Evolutionary conservation across 768 basidiomycete genomes (phyloP).

Genomic region (Leccinum rimulosum): DNA sequence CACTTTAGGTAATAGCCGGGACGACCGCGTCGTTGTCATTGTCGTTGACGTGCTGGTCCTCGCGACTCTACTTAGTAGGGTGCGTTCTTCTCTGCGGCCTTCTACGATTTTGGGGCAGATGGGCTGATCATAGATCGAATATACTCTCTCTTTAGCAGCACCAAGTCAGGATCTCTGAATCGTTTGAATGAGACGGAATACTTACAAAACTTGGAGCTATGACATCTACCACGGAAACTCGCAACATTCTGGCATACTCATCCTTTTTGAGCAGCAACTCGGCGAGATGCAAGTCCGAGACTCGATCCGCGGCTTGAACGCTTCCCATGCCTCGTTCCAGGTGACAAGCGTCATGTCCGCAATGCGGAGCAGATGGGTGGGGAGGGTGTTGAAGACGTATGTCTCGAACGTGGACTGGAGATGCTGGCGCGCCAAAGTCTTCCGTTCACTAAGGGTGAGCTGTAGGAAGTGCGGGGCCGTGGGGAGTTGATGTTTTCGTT

Average conservation of each 20-base stretch:
- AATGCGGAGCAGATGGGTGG: slow-evolving; percentile 23
- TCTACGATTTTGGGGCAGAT: slow-evolving; percentile 16
- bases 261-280: slow-evolving; percentile 27
- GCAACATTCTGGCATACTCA: slow-evolving; percentile 21
- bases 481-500: slow-evolving; percentile 2
- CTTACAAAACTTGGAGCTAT: slow-evolving; percentile 22
- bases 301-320: slow-evolving; percentile 19
- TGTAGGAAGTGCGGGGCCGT: slow-evolving; percentile 15
- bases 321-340: slow-evolving; percentile 22
- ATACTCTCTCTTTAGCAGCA: slow-evolving; percentile 12
- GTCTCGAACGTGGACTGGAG: slow-evolving; percentile 23
- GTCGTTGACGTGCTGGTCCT: slow-evolving; percentile 22
- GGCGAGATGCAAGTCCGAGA: slow-evolving; percentile 23
- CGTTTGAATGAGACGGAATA: background rate
- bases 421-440: slow-evolving; percentile 19
- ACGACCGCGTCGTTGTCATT: slow-evolving; percentile 11
- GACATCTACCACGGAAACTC: slow-evolving; percentile 22
- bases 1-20: too few relatives aligned
- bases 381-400: slow-evolving; percentile 25
- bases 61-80: slow-evolving; percentile 1
- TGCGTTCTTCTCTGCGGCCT: slow-evolving; percentile 17
- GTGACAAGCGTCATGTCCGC: slow-evolving; percentile 21
- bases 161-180: slow-evolving; percentile 1
- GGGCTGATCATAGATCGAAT: slow-evolving; percentile 20
- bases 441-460: slow-evolving; percentile 22